Evolutionary conservation across 2,329 filamentous ascomycete genomes (phyloP).

Genomic region (Xylaria sp.): DNA sequence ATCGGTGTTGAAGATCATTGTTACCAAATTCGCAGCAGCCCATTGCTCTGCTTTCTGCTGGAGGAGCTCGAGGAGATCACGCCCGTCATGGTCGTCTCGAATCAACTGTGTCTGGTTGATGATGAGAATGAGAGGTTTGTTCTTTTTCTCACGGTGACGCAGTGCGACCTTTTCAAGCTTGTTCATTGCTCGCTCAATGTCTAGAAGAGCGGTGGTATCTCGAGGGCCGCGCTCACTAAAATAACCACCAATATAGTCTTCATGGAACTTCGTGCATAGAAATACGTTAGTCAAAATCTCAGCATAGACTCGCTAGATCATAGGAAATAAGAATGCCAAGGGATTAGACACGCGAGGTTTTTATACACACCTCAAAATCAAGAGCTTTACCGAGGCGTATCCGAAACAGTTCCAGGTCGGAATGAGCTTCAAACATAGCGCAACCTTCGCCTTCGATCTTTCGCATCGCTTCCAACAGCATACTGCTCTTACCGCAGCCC

Average conservation of each 20-base stretch:
- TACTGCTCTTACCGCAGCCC: constrained; percentile 94
- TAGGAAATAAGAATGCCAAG: too few species aligned
- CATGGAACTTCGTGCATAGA: too few species aligned
- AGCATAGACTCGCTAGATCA: too few species aligned
- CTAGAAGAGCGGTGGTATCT: constrained; percentile 89
- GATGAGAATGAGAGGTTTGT: constrained; percentile 85
- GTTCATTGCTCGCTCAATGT: constrained; percentile 97
- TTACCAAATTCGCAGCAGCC: constrained; percentile 91
- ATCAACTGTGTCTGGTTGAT: constrained; percentile 94
- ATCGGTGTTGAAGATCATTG: constrained; percentile 93
- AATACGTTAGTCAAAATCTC: too few species aligned
- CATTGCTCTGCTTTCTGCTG: constrained; percentile 97
- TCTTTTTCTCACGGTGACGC: constrained; percentile 67
- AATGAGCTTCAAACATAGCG: constrained; percentile 96
- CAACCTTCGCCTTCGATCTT: constrained; percentile 89
- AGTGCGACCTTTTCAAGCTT: constrained; percentile 97
- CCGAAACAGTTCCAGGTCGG: constrained; percentile 93
- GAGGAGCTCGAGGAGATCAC: constrained; percentile 90
- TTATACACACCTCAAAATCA: too few species aligned
- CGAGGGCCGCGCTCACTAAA: constrained; percentile 94
- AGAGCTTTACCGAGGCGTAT: constrained; percentile 91
- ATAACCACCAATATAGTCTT: constrained; percentile 96
- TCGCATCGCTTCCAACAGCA: constrained; percentile 94
- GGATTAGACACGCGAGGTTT: too few species aligned
- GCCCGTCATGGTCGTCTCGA: constrained; percentile 90